Base-by-base conservation (phyloP, 2,329 filamentous ascomycete species). In the Periglandula ipomoeae region DNA sequence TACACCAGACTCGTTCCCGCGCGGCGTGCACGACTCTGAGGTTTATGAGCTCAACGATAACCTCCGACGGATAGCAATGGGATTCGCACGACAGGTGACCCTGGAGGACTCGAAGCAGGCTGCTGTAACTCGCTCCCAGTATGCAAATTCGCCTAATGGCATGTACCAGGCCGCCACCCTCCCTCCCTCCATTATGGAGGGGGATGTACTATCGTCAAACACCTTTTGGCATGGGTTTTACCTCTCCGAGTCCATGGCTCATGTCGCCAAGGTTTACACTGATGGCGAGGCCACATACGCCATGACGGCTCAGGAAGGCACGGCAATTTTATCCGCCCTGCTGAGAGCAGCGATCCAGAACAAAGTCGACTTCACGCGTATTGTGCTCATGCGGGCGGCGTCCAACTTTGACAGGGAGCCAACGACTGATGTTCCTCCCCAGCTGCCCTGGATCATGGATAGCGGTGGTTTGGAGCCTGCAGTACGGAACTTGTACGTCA, bases 361-460 rank as follows among this genome's bases (percentile, higher is more conserved):
- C 3, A 6, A 49, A 26, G 51, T 54, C 4, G 51, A 53, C 46
- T 55, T 53, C 40, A 51, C 49, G 5, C 47, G 53, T 34, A 47
- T 52, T 30, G 49, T 55, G 13, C 48, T 55, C 39, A 41, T 41
- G 39, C 39, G 39, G 39, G 39, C 39, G 50, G 51, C 49, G 5
- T 52, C 53, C 5, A 53, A 55, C 41, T 55, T 55, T 24, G 53
- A 55, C 11, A 52, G 53, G n/a, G 52, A 50, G n/a, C 52, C 53
- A 3, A 52, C 52, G 1, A 48, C 43, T 4, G 24, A 42, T 8
- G 47, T 47, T n/a, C 41, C 37, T 5, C 10, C 51, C 1, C 34
- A 50, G 1, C 53, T 53, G 37, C 48, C 53, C 7, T 49, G 47
- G 10, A 22, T 37, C 20, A 27, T 50, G 27, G 46, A 55, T 30